These are phyloP conservation scores for Singerocomus inundabilis DNA, from an alignment of 1,284 basidiomycete genomes.

Conservation along the genomic window DNA sequence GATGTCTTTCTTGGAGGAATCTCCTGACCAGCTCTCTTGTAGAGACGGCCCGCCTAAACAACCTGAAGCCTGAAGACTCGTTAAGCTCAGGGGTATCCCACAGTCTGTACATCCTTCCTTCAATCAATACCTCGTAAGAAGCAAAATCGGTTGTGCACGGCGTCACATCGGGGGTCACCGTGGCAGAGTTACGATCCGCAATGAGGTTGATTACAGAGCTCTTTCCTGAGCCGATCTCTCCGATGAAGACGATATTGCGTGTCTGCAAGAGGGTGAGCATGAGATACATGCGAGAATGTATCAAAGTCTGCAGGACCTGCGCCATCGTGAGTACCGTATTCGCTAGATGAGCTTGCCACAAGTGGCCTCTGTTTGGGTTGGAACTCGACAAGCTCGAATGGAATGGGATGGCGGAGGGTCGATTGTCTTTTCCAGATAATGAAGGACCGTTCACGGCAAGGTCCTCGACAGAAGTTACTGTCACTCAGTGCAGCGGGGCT, in stretches of 20 bases:
- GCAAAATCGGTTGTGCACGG: conserved; percentile 21
- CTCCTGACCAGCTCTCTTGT: conserved; percentile 1
- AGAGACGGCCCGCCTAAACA: conserved; percentile 7
- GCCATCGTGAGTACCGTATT: background rate
- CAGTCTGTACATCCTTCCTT: conserved; percentile 12
- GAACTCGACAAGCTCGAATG: background rate
- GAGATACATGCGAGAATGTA: background rate
- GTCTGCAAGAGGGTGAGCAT: conserved; percentile 13
- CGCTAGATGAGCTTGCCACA: no score
- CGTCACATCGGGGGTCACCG: conserved; percentile 13
- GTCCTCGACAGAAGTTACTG: background rate
- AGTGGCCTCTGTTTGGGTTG: no score
- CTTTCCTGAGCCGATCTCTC: conserved; percentile 28
- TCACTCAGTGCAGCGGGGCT: background rate
- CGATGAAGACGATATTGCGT: conserved; percentile 30
- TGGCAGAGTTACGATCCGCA: conserved; percentile 2
- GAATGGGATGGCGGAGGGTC: background rate
- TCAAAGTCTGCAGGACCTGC: conserved; percentile 10
- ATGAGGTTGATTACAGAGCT: conserved; percentile 32
- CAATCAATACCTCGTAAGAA: conserved; percentile 17
- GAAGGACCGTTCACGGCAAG: background rate
- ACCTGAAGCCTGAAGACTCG: conserved; percentile 3
- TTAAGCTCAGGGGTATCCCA: conserved; percentile 35
- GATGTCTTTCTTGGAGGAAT: conserved; percentile 18
- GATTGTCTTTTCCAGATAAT: background rate